phyloP scores from a whole-genome alignment of 73 alveolate species.

The Paramecium sexaurelia region DNA sequence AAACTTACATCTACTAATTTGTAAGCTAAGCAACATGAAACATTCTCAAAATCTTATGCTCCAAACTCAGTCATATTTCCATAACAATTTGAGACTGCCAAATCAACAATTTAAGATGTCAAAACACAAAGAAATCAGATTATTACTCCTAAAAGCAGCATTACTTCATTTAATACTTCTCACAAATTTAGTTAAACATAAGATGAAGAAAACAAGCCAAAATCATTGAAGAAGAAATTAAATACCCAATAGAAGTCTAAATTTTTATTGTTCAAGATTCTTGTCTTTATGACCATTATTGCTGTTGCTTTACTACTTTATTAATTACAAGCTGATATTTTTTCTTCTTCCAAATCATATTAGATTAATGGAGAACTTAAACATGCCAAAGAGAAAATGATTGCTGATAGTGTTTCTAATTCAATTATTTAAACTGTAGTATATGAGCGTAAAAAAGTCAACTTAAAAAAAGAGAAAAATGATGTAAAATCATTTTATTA shows the following conservation, averaged over 20 bases:
- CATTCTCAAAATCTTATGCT: background rate
- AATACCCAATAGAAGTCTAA: background rate
- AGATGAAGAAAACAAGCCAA: background rate
- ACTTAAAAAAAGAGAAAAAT: background rate
- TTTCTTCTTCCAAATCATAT: background rate
- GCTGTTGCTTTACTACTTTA: background rate
- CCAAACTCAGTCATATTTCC: background rate
- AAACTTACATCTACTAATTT: background rate
- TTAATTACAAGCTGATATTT: background rate
- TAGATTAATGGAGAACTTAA: background rate
- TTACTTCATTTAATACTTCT: background rate
- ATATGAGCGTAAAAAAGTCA: background rate
- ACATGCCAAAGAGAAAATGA: background rate
- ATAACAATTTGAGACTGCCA: background rate
- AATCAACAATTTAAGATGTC: background rate
- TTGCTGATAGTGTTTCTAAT: background rate
- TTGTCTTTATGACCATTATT: background rate
- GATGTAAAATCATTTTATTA: background rate
- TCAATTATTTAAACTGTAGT: background rate
- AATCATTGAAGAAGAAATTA: background rate
- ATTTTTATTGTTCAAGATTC: background rate
- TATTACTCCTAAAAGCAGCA: background rate
- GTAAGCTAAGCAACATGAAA: background rate
- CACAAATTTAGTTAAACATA: background rate
- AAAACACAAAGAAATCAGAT: background rate